Percentiles rank a stretch among this genome's conserved stretches.
These are phyloP conservation scores for Spathaspora sp. DNA, from an alignment of 805 yeast species.

Conservation along the genomic window DNA sequence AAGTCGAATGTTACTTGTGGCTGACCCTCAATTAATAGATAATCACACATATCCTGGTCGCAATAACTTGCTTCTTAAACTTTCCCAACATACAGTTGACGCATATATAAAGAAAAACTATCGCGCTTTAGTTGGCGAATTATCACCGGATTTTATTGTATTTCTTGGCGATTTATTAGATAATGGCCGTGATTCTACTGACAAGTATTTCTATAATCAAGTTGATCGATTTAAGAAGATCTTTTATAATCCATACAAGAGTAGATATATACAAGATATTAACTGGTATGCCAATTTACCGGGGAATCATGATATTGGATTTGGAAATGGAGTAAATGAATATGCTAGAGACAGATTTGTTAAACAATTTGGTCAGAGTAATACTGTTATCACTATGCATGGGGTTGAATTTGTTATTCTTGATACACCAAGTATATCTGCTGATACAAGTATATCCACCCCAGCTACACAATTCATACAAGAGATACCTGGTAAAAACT, in stretches of 20 bases:
- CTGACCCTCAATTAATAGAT: slow-evolving; percentile 45
- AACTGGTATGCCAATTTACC: slow-evolving; percentile 46
- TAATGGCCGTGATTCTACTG: slow-evolving; percentile 33
- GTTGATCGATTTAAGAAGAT: slow-evolving; percentile 29
- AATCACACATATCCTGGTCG: slow-evolving; percentile 43
- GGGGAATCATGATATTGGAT: slow-evolving; percentile 97
- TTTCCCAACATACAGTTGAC: slow-evolving; percentile 42
- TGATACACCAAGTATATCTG: slow-evolving; percentile 80
- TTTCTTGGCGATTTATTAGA: slow-evolving; percentile 43
- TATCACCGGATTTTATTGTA: slow-evolving; percentile 34
- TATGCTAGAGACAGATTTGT: slow-evolving; percentile 26
- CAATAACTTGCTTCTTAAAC: slow-evolving; percentile 21
- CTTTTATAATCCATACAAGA: slow-evolving; percentile 18
- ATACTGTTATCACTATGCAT: slow-evolving; percentile 19
- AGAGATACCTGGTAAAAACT: slow-evolving; percentile 2
- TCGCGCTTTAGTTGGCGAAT: slow-evolving; percentile 23
- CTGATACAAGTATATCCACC: slow-evolving; percentile 39
- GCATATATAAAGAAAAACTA: slow-evolving; percentile 35
- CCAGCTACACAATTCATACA: slow-evolving; percentile 54
- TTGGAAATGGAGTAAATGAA: slow-evolving; percentile 62
- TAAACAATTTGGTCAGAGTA: slow-evolving; percentile 29
- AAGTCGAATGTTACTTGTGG: slow-evolving; percentile 29
- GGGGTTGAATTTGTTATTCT: slow-evolving; percentile 42
- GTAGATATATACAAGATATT: slow-evolving; percentile 16
- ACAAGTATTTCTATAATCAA: slow-evolving; percentile 27